phyloP scores from a whole-genome alignment of 345 rosid species.

The Erucastrum elatum region DNA sequence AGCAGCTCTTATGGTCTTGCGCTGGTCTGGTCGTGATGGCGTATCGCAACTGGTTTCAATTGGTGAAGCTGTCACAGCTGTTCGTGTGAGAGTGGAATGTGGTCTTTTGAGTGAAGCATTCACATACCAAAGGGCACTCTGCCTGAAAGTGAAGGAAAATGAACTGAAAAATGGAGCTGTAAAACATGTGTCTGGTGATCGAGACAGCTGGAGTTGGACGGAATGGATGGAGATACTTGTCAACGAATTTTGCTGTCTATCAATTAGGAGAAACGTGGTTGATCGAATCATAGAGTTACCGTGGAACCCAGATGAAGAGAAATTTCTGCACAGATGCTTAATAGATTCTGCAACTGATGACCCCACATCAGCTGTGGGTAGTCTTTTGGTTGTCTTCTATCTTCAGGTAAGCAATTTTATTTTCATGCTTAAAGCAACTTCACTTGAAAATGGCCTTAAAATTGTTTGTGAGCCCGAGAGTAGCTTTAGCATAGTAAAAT shows the following conservation, averaged over 20 bases:
- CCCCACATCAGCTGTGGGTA: constrained; percentile 72
- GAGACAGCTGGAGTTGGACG: constrained; percentile 57
- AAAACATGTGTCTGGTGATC: constrained; percentile 40
- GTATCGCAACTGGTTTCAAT: constrained; percentile 61
- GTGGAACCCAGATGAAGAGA: constrained; percentile 91
- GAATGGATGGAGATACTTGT: constrained; percentile 85
- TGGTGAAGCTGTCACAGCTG: constrained; percentile 79
- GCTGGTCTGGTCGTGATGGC: constrained; percentile 90
- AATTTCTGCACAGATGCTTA: constrained; percentile 73
- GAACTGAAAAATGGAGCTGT: constrained; percentile 48
- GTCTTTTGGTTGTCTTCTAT: constrained; percentile 82
- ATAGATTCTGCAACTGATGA: constrained; percentile 70
- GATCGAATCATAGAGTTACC: constrained; percentile 92
- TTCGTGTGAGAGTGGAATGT: constrained; percentile 88
- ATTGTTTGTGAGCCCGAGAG: neutral
- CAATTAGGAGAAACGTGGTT: constrained; percentile 77
- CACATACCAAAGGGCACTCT: constrained; percentile 77
- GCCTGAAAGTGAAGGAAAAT: constrained; percentile 65
- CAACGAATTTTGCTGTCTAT: constrained; percentile 85
- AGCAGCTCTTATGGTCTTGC: constrained; percentile 81
- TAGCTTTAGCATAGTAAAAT: neutral
- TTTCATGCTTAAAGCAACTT: constrained; percentile 10
- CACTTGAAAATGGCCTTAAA: constrained; percentile 4
- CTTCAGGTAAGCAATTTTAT: constrained; percentile 66
- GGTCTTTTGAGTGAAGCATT: constrained; percentile 94